phyloP scores from a whole-genome alignment of 106 monocot genomes.

The Phalaenopsis aphrodite region DNA sequence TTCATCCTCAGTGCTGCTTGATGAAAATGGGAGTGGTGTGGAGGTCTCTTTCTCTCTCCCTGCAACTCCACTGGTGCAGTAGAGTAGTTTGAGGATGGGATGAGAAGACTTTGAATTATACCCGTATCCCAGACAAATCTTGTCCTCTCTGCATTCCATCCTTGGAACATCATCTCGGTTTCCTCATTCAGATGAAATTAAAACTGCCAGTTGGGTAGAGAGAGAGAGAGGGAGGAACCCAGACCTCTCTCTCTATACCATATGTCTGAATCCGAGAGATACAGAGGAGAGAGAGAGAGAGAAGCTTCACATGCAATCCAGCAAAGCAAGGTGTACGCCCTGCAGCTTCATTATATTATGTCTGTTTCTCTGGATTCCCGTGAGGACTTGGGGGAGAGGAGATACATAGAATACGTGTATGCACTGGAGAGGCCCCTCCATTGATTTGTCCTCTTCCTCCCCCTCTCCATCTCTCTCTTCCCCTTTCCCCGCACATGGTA shows the following conservation, averaged over 20 bases:
- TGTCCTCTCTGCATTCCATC: conserved; percentile 34
- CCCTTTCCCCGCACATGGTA: background rate
- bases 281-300: background rate
- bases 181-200: conserved; percentile 22
- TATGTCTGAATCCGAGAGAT: background rate
- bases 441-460: background rate
- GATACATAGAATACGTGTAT: background rate
- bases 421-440: conserved; percentile 1
- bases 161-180: background rate
- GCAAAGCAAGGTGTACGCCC: background rate
- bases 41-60: no score
- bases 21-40: background rate
- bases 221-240: conserved; percentile 36
- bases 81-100: background rate
- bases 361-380: background rate
- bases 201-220: conserved; percentile 41
- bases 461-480: background rate
- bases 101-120: conserved; percentile 20
- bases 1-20: conserved; percentile 8
- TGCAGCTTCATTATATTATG: conserved; percentile 5
- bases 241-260: background rate
- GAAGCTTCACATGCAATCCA: conserved; percentile 8
- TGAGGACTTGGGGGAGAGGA: background rate
- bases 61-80: no score
- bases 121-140: conserved; percentile 39